A percentile compares a stretch with the other conserved stretches of the same genome.
Evolutionary conservation across 768 basidiomycete genomes (phyloP).

Genomic region (Candolleomyces aberdarensis): DNA sequence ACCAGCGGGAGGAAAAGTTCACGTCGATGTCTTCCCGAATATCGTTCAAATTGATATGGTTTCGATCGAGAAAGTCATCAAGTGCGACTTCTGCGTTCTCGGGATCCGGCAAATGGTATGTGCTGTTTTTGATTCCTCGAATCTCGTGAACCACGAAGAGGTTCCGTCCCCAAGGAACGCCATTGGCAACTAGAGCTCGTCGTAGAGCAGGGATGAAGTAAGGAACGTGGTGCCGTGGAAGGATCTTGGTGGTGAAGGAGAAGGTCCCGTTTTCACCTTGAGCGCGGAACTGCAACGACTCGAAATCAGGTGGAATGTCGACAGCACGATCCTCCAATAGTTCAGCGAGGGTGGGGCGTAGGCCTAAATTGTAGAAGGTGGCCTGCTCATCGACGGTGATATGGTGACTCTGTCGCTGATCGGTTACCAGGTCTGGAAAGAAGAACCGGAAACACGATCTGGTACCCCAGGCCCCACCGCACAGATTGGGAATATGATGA

Average conservation of each 20-base stretch:
- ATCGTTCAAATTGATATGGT: neutral
- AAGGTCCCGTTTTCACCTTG: neutral
- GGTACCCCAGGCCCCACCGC: no score
- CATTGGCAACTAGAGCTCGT: neutral
- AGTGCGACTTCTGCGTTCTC: neutral
- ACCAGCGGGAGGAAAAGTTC: neutral
- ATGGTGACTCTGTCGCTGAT: no score
- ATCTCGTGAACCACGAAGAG: slow-evolving; percentile 11
- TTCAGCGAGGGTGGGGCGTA: neutral
- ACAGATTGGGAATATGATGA: no score
- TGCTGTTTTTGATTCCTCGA: slow-evolving; percentile 10
- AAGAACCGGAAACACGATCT: no score
- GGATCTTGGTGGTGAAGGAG: neutral
- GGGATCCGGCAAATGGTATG: neutral
- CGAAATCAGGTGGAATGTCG: neutral
- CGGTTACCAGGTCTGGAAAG: no score
- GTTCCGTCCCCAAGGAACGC: neutral
- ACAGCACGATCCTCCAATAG: neutral
- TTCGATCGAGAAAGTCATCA: neutral
- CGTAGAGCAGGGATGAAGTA: neutral
- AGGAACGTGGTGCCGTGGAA: neutral
- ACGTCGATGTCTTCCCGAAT: neutral
- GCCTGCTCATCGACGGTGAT: neutral
- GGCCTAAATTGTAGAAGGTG: neutral
- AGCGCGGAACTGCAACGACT: neutral